phyloP scores from a whole-genome alignment of 2,329 filamentous ascomycete species.

The Neonectria ditissima region DNA sequence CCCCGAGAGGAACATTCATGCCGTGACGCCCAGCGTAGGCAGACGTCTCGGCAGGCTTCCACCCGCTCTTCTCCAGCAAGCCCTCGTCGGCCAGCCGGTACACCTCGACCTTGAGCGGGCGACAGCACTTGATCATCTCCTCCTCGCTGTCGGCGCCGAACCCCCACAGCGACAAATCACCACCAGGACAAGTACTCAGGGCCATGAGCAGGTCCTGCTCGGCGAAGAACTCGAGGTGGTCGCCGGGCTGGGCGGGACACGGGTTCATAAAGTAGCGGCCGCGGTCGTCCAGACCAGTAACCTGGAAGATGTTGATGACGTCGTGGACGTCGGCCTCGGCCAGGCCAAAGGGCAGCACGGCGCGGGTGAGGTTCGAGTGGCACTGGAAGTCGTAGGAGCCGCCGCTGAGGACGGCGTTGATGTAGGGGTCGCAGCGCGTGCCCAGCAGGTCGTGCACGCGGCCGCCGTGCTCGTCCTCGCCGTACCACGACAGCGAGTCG shows the following conservation, averaged over 20 bases:
- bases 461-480: conserved; percentile 71
- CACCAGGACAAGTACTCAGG: conserved; percentile 79
- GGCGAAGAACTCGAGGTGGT: conserved; percentile 81
- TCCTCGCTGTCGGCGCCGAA: conserved; percentile 77
- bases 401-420: conserved; percentile 79
- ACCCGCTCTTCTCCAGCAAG: conserved; percentile 65
- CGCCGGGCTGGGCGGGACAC: conserved; percentile 65
- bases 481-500: conserved; percentile 75
- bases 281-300: conserved; percentile 78
- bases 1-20: conserved; percentile 39
- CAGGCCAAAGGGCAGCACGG: conserved; percentile 75
- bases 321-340: conserved; percentile 83
- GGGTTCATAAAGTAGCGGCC: conserved; percentile 83
- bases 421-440: conserved; percentile 87
- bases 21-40: conserved; percentile 61
- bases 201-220: conserved; percentile 79
- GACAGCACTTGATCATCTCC: conserved; percentile 77
- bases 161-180: conserved; percentile 84
- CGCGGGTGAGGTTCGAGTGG: conserved; percentile 82
- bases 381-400: conserved; percentile 84
- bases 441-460: conserved; percentile 83
- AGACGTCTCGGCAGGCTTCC: conserved; percentile 71
- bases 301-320: conserved; percentile 88
- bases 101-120: conserved; percentile 80
- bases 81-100: conserved; percentile 69